Evolutionary conservation across 2,329 filamentous ascomycete genomes (phyloP), one percentile per base, ranked within the genome.

Genomic region (Phialophora verrucosa): DNA sequence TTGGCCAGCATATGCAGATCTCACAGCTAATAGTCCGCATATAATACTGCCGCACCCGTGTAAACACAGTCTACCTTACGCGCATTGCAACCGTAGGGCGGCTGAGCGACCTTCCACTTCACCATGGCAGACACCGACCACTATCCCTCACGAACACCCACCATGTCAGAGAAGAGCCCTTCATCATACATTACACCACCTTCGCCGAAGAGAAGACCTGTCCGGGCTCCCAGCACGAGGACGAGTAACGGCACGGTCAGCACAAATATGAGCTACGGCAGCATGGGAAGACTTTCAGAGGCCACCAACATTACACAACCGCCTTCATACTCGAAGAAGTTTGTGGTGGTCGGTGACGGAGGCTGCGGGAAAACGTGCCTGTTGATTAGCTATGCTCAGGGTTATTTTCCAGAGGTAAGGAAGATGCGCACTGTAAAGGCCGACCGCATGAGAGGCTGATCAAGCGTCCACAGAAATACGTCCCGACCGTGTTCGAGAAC

Each of bases 361-460:
- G 95, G 95, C 69, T 99, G 95, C 80, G 95, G 95, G 75, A 99
- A 99, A 88, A 99, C 95, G 8, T 99, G 95, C 83, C 84, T 99
- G 73, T 84, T 99, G 80, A 99, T 99, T 81, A 97, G 93, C 82
- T 99, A 98, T 83, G 96, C 93, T 76, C 93, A 98, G 82, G 95
- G 95, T 67, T 97, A 97, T 80, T 99, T 99, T 78, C 95, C 95
- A 81, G 94, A 99, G 91, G 95, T 97, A 83, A 73, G 85, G 71
- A 65, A 17, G 29, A 29, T 42, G 20, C 17, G 38, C 23, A 25
- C 3, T 32, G 14, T 11, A 10, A 17, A 61, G 62, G n/a, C 44
- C 25, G 60, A 20, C 44, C 25, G 14, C n/a, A 53, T 44, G 25
- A 59, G 50, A 59, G 59, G 61, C 47, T 51, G 63, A 61, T 17